Conservation (phyloP, 2,329 filamentous ascomycete genomes). For the Monosporascus sp. region DNA sequence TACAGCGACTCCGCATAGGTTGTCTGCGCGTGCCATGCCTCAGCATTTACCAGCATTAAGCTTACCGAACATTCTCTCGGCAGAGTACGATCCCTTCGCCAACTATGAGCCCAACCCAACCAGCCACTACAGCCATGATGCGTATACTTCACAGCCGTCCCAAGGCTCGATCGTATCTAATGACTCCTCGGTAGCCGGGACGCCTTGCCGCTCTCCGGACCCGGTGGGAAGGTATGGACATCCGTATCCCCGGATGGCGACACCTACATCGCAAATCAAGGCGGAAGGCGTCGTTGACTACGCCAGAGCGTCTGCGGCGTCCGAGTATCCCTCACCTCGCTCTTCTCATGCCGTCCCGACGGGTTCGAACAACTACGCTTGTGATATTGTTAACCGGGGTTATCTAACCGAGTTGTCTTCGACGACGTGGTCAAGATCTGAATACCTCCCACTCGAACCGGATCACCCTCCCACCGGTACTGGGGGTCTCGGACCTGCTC, state of each 20-base stretch:
- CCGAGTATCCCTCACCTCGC: conserved; percentile 37
- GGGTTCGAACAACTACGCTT: conserved; percentile 21
- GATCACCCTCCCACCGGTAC: conserved; percentile 28
- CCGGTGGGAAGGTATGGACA: conserved; percentile 25
- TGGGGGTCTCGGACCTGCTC: conserved; percentile 14
- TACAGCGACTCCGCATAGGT: conserved; percentile 37
- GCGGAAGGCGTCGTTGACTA: conserved; percentile 33
- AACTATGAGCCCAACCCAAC: conserved; percentile 39
- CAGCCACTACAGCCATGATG: conserved; percentile 40
- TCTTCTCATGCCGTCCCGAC: conserved; percentile 30
- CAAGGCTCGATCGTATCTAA: conserved; percentile 24
- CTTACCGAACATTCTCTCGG: conserved; percentile 40
- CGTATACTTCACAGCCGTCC: conserved; percentile 37
- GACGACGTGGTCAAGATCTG: conserved; percentile 34
- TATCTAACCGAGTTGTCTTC: conserved; percentile 34
- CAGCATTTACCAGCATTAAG: conserved; percentile 35
- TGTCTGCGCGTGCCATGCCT: conserved; percentile 36
- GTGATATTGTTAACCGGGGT: conserved; percentile 25
- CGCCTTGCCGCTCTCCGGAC: conserved; percentile 27
- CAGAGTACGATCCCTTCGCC: conserved; percentile 48
- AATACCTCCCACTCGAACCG: conserved; percentile 29
- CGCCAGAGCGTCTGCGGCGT: conserved; percentile 29
- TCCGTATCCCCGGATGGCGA: conserved; percentile 26
- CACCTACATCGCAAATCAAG: conserved; percentile 33
- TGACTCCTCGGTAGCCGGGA: conserved; percentile 21